Base-by-base conservation (phyloP, 257 asterid species). In the Petunia secreta region DNA sequence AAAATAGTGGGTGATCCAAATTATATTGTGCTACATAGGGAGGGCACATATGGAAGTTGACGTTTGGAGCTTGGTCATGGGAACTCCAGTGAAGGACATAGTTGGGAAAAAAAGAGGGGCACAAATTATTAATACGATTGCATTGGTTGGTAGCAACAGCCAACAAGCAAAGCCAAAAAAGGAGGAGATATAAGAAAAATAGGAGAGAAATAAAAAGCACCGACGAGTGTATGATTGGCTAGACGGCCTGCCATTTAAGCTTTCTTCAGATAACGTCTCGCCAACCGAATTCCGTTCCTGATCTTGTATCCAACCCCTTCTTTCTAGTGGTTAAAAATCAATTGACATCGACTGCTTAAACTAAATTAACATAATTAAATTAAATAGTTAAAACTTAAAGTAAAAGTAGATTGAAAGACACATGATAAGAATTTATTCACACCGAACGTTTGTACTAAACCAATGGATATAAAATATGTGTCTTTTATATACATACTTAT, bases 161-260 rank as follows among this genome's bases (percentile, higher is more conserved):
- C 14, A 79, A 64, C 10, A 50, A 60, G 53, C 11, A 16, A 5
- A 6, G 69, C 10, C 69, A 65, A 78, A n/a, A 9, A n/a, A 48
- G 43, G 37, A 50, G 8, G 15, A 60, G 37, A 58, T 4, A 59
- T 60, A 10, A 38, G 50, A 58, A 53, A 64, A 25, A 43, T 25
- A 25, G 25, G 25, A 25, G 25, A 25, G 25, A 25, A 25, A 25
- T 25, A 5, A 67, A 84, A 53, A 63, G 84, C 85, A 84, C 85
- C 84, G 84, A 83, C 89, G 81, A 79, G 34, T n/a, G 13, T 50
- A 82, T 80, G 85, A 84, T 86, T 84, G 87, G 89, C 75, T 65
- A 57, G 85, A 79, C 85, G 82, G 85, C 81, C 84, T 79, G 64
- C 75, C 82, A 76, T 37, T 34, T 50, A 62, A 63, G 54, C 68